A percentile compares a stretch with the other conserved stretches of the same genome.
Conservation (phyloP, 2,329 filamentous ascomycete genomes). For the Teratosphaeria viscida region DNA sequence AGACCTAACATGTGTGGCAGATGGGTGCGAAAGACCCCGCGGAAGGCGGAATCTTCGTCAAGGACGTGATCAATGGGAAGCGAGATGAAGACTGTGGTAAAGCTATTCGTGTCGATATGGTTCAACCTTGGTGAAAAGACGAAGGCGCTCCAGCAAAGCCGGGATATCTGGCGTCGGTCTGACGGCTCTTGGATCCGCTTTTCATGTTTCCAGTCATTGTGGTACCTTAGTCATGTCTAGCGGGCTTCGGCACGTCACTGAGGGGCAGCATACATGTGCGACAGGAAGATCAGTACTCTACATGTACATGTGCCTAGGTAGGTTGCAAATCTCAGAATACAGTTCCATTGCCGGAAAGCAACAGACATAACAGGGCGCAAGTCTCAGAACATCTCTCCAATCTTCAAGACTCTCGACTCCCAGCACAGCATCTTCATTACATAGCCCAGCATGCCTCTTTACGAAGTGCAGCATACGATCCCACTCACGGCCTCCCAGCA, state of each 20-base stretch:
- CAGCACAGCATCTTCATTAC: not conserved
- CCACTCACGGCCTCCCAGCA: constrained; percentile 26
- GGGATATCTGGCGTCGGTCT: not conserved
- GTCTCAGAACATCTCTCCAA: not conserved
- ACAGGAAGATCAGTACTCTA: not conserved
- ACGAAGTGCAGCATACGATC: constrained; percentile 32
- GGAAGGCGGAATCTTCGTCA: constrained; percentile 28
- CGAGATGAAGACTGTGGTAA: constrained; percentile 30
- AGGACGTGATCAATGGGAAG: constrained; percentile 30
- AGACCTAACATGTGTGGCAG: constrained; percentile 6
- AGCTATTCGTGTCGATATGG: constrained; percentile 25
- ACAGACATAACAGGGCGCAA: not conserved
- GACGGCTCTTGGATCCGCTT: not conserved
- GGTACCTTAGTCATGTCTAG: not conserved
- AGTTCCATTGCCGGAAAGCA: not conserved
- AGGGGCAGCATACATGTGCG: not conserved
- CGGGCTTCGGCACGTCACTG: not conserved
- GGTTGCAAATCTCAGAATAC: not conserved
- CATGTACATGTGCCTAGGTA: not conserved
- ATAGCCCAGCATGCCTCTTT: constrained; percentile 32
- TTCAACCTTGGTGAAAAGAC: constrained; percentile 29
- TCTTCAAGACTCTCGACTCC: not conserved
- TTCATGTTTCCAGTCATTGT: not conserved
- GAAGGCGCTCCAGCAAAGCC: not conserved
- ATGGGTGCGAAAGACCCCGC: constrained; percentile 30